phyloP scores from a whole-genome alignment of 371 early-diverging fungal genomes.

The Rhizopus microsporus region DNA sequence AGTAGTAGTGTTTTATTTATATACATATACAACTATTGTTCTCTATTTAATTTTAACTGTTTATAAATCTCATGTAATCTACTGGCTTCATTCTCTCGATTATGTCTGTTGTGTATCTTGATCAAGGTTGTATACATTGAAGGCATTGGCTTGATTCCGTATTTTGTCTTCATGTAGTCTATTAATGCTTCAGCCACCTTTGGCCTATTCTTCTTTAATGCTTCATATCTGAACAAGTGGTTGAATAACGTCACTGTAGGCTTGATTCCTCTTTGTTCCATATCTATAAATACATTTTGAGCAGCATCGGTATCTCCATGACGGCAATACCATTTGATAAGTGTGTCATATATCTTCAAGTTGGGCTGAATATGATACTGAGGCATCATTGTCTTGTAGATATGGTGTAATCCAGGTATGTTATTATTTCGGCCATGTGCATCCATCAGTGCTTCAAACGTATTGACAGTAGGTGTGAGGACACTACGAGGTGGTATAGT shows the following conservation, averaged over 20 bases:
- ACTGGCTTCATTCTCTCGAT: conserved; percentile 38
- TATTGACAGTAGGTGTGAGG: conserved; percentile 26
- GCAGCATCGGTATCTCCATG: conserved; percentile 34
- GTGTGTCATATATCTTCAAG: conserved; percentile 30
- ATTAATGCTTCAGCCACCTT: conserved; percentile 39
- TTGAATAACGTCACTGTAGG: conserved; percentile 46
- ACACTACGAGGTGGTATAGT: conserved; percentile 10
- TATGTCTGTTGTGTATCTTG: conserved; percentile 35
- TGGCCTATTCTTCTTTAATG: conserved; percentile 34
- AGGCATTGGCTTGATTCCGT: conserved; percentile 31
- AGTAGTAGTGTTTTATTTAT: not conserved
- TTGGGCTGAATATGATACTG: conserved; percentile 24
- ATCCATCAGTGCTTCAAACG: conserved; percentile 42
- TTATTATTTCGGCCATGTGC: conserved; percentile 45
- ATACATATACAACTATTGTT: not conserved
- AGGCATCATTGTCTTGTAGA: conserved; percentile 44
- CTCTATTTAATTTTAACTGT: conserved; percentile 4
- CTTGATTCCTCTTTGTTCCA: conserved; percentile 36
- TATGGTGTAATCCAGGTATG: conserved; percentile 24
- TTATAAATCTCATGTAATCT: conserved; percentile 26
- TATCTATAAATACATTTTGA: conserved; percentile 36
- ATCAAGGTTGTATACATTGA: conserved; percentile 47
- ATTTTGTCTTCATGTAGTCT: conserved; percentile 39
- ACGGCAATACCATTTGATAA: conserved; percentile 47
- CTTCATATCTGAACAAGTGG: conserved; percentile 45